phyloP scores from a whole-genome alignment of 148 eudicot genomes.

The Chenopodium album region DNA sequence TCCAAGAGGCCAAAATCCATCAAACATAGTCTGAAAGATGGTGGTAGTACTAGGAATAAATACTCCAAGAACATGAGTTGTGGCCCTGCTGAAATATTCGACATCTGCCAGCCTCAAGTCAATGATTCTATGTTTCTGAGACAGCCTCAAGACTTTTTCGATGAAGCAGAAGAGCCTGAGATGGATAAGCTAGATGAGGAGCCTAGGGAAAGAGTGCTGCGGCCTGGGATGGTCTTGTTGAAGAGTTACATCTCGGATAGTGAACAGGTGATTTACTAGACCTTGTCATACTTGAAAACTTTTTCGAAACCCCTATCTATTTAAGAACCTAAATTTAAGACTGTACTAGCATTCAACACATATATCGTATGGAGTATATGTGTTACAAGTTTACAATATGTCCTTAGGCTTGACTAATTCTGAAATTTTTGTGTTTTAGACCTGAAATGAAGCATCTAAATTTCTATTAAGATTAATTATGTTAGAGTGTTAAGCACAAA shows the following conservation, averaged over 20 bases:
- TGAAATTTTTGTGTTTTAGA: not conserved
- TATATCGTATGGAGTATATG: not conserved
- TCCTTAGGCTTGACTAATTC: not conserved
- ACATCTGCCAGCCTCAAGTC: constrained; percentile 32
- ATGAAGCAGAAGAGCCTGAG: not conserved
- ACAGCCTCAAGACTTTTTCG: constrained; percentile 1
- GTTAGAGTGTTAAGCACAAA: not conserved
- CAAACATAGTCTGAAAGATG: not conserved
- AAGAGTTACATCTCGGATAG: constrained; percentile 38
- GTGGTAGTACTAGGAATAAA: not conserved
- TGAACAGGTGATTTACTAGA: constrained; percentile 44
- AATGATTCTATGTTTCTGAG: not conserved
- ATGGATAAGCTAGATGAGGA: not conserved
- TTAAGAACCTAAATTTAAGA: not conserved
- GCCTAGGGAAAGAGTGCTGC: constrained; percentile 29
- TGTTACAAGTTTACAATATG: not conserved
- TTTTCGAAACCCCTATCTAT: not conserved
- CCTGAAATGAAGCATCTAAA: too few relatives aligned
- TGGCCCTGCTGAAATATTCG: constrained; percentile 33
- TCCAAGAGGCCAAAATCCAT: constrained; percentile 3
- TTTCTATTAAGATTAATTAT: not conserved
- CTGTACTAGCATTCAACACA: not conserved
- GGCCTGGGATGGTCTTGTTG: constrained; percentile 65
- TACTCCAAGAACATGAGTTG: not conserved
- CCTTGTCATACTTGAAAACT: not conserved